Conservation (phyloP, 2,329 filamentous ascomycete species). For the Penicillium digitatum region DNA sequence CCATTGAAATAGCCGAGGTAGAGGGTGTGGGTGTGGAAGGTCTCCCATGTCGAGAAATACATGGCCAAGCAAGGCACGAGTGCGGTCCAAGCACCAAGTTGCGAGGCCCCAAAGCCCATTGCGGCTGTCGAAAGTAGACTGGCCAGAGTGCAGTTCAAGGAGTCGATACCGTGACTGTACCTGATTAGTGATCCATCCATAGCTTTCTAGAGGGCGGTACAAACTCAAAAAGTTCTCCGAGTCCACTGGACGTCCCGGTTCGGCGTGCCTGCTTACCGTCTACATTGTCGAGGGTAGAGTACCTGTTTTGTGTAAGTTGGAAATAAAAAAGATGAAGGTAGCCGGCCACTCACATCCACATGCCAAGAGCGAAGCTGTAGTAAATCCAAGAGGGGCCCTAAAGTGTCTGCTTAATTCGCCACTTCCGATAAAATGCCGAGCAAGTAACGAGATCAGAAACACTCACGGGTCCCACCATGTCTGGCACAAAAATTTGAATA, state of each 20-base stretch:
- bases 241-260: constrained; percentile 88
- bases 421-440: not conserved
- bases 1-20: constrained; percentile 97
- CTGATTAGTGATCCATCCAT: constrained; percentile 23
- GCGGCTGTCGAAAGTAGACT: constrained; percentile 87
- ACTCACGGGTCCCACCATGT: constrained; percentile 81
- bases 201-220: constrained; percentile 25
- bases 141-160: constrained; percentile 90
- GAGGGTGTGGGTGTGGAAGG: constrained; percentile 95
- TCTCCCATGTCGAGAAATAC: constrained; percentile 99
- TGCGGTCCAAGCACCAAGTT: constrained; percentile 84
- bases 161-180: constrained; percentile 84
- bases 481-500: constrained; percentile 77
- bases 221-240: constrained; percentile 92
- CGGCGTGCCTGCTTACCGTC: constrained; percentile 95
- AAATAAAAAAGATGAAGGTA: not conserved
- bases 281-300: constrained; percentile 98
- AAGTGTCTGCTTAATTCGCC: constrained; percentile 14
- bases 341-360: constrained; percentile 72
- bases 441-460: not conserved
- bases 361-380: constrained; percentile 88
- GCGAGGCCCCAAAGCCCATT: constrained; percentile 82
- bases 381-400: constrained; percentile 88
- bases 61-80: constrained; percentile 89
- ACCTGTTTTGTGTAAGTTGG: constrained; percentile 37